Base-by-base conservation (phyloP, 306 rosid genomes). In the Pueraria montana region DNA sequence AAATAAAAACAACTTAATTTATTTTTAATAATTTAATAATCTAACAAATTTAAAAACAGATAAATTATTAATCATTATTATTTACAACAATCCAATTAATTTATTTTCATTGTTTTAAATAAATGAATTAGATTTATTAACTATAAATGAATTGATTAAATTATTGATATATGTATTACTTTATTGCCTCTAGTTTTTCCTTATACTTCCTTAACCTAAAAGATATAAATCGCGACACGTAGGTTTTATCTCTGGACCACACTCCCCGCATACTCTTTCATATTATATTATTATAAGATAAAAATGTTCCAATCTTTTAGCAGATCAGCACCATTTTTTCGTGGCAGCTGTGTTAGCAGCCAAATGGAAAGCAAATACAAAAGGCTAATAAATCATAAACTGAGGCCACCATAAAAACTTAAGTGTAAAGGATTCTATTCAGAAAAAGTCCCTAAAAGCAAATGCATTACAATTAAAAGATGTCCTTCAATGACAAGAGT, bases 401-500 rank as follows among this genome's bases (percentile, higher is more conserved):
- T 17, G n/a, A 63, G 64, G 36, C 64, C 64, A 46, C 63, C 63
- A 62, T 30, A 63, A 48, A 52, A 45, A 63, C 81, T 45, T 46
- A 77, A 46, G 21, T 27, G 73, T 12, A 77, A 63, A 77, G 81
- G 36, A 63, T 62, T 77, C 26, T 12, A 63, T 26, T 26, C 20
- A 68, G 14, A 76, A 17, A 62, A 52, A 11, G 59, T 45, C n/a
- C 13, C 3, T 5, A 77, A 76, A 77, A 77, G 72, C 27, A 77
- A 7, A 43, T 7, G 72, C 81, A 77, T 65, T 77, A 61, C 36
- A 17, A 76, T 43, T 61, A 61, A 42, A 77, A 62, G 72, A 40
- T 8, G 2, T n/a, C 17, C 32, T 20, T 36, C 40, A 55, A 6
- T 34, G 11, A 36, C 58, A 23, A 58, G 67, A 86, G 63, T 76